Conservation (phyloP, 805 yeast species). For the Nakazawaea ernobii region DNA sequence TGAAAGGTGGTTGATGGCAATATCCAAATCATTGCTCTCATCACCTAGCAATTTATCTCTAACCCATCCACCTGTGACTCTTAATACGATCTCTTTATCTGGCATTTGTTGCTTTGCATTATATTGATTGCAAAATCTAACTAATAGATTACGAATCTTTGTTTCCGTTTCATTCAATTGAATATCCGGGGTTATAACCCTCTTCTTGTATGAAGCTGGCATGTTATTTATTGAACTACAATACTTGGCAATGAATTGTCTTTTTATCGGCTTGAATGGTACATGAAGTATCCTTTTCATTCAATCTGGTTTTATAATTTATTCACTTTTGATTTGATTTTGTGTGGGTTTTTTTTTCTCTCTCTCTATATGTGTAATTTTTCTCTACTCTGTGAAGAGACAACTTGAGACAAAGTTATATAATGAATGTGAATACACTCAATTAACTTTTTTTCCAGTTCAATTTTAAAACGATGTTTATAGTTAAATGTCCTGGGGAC, state of each 20-base stretch:
- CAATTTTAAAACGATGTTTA: too few species aligned
- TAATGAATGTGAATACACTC: too few species aligned
- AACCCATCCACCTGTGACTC: conserved; percentile 99
- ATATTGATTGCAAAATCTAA: conserved; percentile 33
- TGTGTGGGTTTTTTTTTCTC: neutral
- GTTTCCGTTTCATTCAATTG: conserved; percentile 34
- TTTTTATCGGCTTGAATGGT: neutral
- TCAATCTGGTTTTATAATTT: neutral
- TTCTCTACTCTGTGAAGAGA: too few species aligned
- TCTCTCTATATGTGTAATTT: too few species aligned
- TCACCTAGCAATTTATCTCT: conserved; percentile 84
- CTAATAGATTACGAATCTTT: conserved; percentile 33
- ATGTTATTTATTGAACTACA: neutral
- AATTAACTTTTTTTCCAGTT: too few species aligned
- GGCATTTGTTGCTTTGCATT: conserved; percentile 20
- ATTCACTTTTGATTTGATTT: neutral
- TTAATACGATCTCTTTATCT: conserved; percentile 38
- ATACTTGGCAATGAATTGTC: neutral
- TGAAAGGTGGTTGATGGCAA: conserved; percentile 77
- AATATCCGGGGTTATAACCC: conserved; percentile 16
- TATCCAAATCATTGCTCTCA: conserved; percentile 82
- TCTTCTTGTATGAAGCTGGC: conserved; percentile 2
- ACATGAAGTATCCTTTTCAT: conserved; percentile 1
- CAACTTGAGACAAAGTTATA: too few species aligned
- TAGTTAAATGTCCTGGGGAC: too few species aligned